Percentiles rank a stretch among this genome's conserved stretches.
phyloP scores from a whole-genome alignment of 2,329 filamentous ascomycete species.

The Alternaria metachromatica region DNA sequence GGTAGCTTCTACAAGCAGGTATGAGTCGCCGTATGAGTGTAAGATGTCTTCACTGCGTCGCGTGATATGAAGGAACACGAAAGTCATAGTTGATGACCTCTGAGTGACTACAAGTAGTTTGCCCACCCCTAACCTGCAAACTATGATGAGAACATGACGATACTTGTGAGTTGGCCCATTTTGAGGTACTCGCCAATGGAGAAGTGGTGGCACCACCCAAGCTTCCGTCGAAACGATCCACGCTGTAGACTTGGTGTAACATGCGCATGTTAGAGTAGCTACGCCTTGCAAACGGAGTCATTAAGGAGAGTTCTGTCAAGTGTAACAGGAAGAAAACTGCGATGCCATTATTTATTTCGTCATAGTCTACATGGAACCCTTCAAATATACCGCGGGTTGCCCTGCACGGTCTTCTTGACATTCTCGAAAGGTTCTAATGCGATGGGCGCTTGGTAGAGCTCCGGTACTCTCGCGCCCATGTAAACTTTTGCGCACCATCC shows the following conservation, averaged over 20 bases:
- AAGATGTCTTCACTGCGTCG: background rate
- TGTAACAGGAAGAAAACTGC: background rate
- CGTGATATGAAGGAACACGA: background rate
- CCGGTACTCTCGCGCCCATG: slow-evolving; percentile 36
- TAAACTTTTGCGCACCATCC: slow-evolving; percentile 43
- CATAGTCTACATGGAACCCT: too few relatives aligned
- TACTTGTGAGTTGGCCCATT: background rate
- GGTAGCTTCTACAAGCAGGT: background rate
- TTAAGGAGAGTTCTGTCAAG: background rate
- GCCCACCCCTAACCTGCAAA: background rate
- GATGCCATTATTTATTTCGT: background rate
- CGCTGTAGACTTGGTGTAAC: background rate
- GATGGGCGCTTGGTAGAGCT: slow-evolving; percentile 36
- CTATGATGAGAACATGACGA: background rate
- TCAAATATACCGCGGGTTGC: slow-evolving; percentile 32
- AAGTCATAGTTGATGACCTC: background rate
- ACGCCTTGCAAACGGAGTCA: background rate
- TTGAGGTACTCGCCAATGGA: background rate
- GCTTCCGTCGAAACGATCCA: background rate
- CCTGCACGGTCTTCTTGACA: slow-evolving; percentile 34
- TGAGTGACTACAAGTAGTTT: background rate
- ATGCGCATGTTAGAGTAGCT: background rate
- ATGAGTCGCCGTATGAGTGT: background rate
- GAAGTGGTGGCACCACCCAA: background rate
- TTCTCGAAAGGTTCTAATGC: slow-evolving; percentile 35